Evolutionary conservation across 2,329 filamentous ascomycete species (phyloP), one percentile per base, ranked within the genome.

Genomic region (Rhexocercosporidium sp.): DNA sequence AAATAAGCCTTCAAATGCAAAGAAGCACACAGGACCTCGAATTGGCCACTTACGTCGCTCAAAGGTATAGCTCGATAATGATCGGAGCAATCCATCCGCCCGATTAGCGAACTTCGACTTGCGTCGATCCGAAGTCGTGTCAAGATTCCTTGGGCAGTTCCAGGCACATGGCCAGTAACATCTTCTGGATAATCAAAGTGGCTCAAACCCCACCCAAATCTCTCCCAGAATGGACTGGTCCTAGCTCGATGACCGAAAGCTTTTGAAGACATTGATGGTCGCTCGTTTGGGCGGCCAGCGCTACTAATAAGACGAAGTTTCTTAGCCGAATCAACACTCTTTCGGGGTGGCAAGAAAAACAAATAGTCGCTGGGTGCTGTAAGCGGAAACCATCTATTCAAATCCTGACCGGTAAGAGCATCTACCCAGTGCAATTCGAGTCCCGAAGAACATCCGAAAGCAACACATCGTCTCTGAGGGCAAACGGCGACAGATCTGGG

Each of bases 401-500:
- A 73, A 67, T 85, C 82, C 67, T 84, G 81, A 14, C 80, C 77
- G 3, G 81, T 82, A 61, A 82, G 71, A 66, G 78, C 81, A 75
- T 84, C 81, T 61, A 82, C 78, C 75, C 86, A 91, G 74, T 90
- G 87, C 46, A 91, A 78, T 73, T 91, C 88, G 62, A 91, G 86
- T 0, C 88, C 86, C 8, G 83, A 81, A 14, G 84, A 83, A 69
- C 86, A 90, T 16, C 89, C 89, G 78, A 90, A 91, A 9, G 88
- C 88, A 39, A 90, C 85, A 71, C 87, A 90, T 60, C 84, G 83
- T 54, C 86, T 82, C 66, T 88, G 85, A n/a, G 88, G 88, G 71
- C 86, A 90, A 39, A 91, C 85, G 0, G 88, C 85, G 11, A 91
- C 84, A 46, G 86, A 89, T n/a, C 86, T 83, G 14, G 89, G 89